These are phyloP conservation scores for Tricholomella constricta DNA, from an alignment of 768 basidiomycete species.

Conservation along the genomic window DNA sequence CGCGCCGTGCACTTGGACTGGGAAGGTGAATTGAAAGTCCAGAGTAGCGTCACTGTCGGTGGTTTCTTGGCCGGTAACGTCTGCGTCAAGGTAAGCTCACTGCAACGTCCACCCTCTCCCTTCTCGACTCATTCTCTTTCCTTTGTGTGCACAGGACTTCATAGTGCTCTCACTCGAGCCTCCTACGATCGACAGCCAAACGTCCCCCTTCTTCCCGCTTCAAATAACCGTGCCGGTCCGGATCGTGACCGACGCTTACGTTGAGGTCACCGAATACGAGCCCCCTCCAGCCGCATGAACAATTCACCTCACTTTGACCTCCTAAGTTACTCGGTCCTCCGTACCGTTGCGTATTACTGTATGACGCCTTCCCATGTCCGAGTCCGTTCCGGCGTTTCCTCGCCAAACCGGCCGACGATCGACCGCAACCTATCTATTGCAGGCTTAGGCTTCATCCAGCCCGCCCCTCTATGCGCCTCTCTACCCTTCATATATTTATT, in stretches of 20 bases:
- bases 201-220: conserved; percentile 34
- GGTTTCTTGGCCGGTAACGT: conserved; percentile 50
- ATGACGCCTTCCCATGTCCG: no score
- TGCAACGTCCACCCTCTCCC: not conserved
- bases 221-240: conserved; percentile 54
- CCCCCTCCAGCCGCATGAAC: not conserved
- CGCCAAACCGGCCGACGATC: not conserved
- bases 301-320: not conserved
- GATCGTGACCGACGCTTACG: conserved; percentile 60
- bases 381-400: not conserved
- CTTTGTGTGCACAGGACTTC: conserved; percentile 48
- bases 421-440: not conserved
- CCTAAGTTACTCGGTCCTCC: no score
- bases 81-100: conserved; percentile 38
- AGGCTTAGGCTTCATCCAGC: no score
- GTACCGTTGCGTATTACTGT: no score
- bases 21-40: conserved; percentile 52
- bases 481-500: no score
- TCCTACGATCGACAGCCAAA: conserved; percentile 32
- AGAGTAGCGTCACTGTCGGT: conserved; percentile 40
- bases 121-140: conserved; percentile 2
- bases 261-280: conserved; percentile 21
- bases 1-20: conserved; percentile 52
- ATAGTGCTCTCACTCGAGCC: conserved; percentile 48
- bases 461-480: not conserved